Conservation (phyloP, 2,329 filamentous ascomycete species). For the Fusarium sp. region DNA sequence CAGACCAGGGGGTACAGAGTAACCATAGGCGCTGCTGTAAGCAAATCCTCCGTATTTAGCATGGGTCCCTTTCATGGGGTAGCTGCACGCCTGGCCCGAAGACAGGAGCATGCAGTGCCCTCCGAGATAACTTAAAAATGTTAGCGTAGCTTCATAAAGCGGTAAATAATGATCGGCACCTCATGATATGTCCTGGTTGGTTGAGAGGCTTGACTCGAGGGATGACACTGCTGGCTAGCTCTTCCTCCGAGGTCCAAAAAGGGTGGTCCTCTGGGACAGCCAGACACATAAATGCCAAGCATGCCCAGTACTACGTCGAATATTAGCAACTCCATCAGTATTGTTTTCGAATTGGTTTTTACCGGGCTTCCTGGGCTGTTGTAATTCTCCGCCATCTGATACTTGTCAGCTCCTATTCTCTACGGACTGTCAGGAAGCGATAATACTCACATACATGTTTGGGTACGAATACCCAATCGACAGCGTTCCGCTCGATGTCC, state of each 20-base stretch:
- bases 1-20: conserved; percentile 80
- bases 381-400: conserved; percentile 81
- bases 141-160: conserved; percentile 4
- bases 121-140: conserved; percentile 67
- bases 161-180: conserved; percentile 46
- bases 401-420: conserved; percentile 28
- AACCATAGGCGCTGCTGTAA: conserved; percentile 81
- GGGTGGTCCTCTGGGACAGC: conserved; percentile 77
- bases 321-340: conserved; percentile 40
- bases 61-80: conserved; percentile 84
- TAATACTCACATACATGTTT: conserved; percentile 73
- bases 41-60: conserved; percentile 86
- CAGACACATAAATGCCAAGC: conserved; percentile 80
- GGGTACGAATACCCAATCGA: conserved; percentile 83
- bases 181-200: conserved; percentile 80
- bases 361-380: conserved; percentile 78
- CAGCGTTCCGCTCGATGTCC: conserved; percentile 79
- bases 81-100: conserved; percentile 84
- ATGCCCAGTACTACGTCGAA: conserved; percentile 77
- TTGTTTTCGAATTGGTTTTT: conserved; percentile 33
- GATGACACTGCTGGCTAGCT: conserved; percentile 67
- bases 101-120: conserved; percentile 81
- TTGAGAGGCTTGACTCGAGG: conserved; percentile 70
- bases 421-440: neutral
- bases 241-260: conserved; percentile 79